Base-by-base conservation (phyloP, 805 yeast species). In the Vanderwaltozyma polyspora region DNA sequence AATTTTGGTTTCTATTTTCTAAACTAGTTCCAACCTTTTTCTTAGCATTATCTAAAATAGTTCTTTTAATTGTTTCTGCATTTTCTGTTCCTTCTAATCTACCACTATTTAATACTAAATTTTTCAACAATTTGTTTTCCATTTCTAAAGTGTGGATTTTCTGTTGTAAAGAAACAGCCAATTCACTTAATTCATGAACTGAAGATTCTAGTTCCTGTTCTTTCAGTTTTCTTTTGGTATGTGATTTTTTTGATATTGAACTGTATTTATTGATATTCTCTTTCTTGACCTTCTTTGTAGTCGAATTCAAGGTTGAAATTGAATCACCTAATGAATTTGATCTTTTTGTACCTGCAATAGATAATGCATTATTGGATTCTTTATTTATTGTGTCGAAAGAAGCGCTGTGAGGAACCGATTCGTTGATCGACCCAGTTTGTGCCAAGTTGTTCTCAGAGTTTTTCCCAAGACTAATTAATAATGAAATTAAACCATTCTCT, bases 191-290 rank as follows among this genome's bases (percentile, higher is more conserved):
- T 39, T 80, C 87, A 46, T 73, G 72, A 14, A 87, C 70, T 38
- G 70, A 74, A 39, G 76, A 66, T 59, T 87, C 95, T 76, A 89
- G 72, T 54, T 87, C 89, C 60, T 82, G 91, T 61, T 89, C 96
- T 57, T 84, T 81, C 60, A 80, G 51, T 68, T 89, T 87, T 74
- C 83, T 86, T 70, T 84, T 85, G 11, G 45, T 45, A 26, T 45
- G 44, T n/a, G 45, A 23, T 30, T 44, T 45, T 23, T 37, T 25
- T 6, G 19, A 18, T 5, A 29, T 22, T 4, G 25, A 23, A 11
- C 14, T 25, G 8, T 17, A 4, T 15, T 25, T 13, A 19, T 13
- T 16, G 13, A 10, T 9, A 4, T 31, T 23, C 10, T 8, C 10
- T 5, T 15, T 30, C 9, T 25, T 25, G 5, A 19, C 23, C 19